phyloP scores from a whole-genome alignment of 2,329 filamentous ascomycete species.

The Zymoseptoria tritici region DNA sequence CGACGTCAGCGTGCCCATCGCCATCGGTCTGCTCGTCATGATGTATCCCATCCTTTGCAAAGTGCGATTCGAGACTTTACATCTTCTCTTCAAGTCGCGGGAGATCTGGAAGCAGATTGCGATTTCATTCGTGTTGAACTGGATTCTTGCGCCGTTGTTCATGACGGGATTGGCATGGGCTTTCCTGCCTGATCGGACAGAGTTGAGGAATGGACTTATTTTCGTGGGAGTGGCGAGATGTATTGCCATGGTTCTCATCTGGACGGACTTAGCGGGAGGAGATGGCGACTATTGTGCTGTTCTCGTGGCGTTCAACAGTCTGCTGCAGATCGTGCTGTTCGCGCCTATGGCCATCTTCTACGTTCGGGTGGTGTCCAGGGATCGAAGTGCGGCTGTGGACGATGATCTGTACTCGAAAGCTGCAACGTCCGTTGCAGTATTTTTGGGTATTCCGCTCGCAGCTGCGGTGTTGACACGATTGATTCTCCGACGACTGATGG shows the following conservation, averaged over 20 bases:
- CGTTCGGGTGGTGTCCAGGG: constrained; percentile 54
- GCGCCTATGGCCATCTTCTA: constrained; percentile 41
- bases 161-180: constrained; percentile 71
- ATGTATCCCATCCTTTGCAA: constrained; percentile 93
- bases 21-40: constrained; percentile 77
- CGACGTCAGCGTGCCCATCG: constrained; percentile 57
- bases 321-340: constrained; percentile 43
- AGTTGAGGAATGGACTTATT: constrained; percentile 56
- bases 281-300: constrained; percentile 73
- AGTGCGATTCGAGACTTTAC: constrained; percentile 68
- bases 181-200: constrained; percentile 44
- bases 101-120: constrained; percentile 70
- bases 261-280: constrained; percentile 70
- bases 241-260: constrained; percentile 82
- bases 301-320: constrained; percentile 42
- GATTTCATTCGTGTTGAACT: constrained; percentile 72
- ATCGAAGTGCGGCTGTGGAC: constrained; percentile 34
- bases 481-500: constrained; percentile 47
- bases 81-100: constrained; percentile 54
- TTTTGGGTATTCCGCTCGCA: constrained; percentile 72
- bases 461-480: constrained; percentile 73
- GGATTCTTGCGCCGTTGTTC: constrained; percentile 72
- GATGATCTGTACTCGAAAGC: constrained; percentile 42
- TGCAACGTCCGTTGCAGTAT: constrained; percentile 74
- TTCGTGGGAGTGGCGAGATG: constrained; percentile 78